phyloP scores from a whole-genome alignment of 2,329 filamentous ascomycete species.

The Hypoxylon rubiginosum region DNA sequence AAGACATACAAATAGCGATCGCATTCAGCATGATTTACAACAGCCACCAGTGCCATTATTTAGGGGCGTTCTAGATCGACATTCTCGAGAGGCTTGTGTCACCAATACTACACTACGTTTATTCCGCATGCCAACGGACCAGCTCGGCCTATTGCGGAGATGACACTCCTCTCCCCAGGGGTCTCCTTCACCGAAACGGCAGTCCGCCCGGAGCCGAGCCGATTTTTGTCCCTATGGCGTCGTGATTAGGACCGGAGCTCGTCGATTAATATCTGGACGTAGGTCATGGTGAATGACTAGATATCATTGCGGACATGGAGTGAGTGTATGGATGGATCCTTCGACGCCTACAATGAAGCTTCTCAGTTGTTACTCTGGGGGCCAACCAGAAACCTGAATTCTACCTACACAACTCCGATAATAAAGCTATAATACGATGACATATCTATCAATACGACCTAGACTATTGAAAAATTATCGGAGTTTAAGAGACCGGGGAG shows the following conservation, averaged over 20 bases:
- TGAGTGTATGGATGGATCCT: neutral
- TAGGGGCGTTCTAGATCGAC: neutral
- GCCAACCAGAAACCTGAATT: neutral
- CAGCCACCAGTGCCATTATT: neutral
- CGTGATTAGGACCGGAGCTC: conserved; percentile 19
- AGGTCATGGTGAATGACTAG: neutral
- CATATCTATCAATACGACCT: conserved; percentile 7
- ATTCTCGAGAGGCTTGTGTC: conserved; percentile 5
- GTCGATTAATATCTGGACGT: neutral
- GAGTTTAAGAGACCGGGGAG: conserved; percentile 12
- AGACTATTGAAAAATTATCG: conserved; percentile 13
- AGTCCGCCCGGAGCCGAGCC: conserved; percentile 23
- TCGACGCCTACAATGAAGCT: neutral
- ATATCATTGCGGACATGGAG: neutral
- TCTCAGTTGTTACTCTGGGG: no score
- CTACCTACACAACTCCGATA: neutral
- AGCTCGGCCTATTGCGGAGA: conserved; percentile 16
- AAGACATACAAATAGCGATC: neutral
- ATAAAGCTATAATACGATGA: neutral
- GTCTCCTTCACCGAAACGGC: conserved; percentile 16
- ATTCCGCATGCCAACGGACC: conserved; percentile 5
- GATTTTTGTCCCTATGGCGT: conserved; percentile 5
- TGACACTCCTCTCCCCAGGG: conserved; percentile 20
- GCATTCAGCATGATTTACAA: conserved; percentile 5
- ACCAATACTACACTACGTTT: conserved; percentile 5